Percentiles rank a stretch among this genome's conserved stretches.
These are phyloP conservation scores for Parmelia sp. DNA, from an alignment of 495 filamentous ascomycete genomes.

Conservation along the genomic window DNA sequence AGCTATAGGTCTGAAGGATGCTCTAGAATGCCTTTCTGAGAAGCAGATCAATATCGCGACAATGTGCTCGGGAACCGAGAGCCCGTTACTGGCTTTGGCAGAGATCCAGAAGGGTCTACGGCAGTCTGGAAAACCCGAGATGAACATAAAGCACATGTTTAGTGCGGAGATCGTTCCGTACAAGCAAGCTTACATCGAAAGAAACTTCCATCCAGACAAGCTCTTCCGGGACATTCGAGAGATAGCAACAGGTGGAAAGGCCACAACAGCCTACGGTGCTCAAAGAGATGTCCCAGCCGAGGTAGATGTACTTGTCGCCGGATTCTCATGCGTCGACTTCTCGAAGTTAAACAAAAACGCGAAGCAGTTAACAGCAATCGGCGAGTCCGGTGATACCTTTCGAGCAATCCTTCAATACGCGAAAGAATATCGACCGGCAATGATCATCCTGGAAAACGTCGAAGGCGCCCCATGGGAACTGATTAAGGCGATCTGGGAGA, in stretches of 20 bases:
- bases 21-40: not conserved
- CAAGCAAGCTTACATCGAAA: constrained; percentile 76
- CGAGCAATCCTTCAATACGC: constrained; percentile 55
- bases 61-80: constrained; percentile 79
- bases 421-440: constrained; percentile 46
- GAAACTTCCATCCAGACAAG: constrained; percentile 58
- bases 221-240: constrained; percentile 69
- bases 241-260: constrained; percentile 41
- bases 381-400: constrained; percentile 69
- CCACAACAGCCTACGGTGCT: constrained; percentile 66
- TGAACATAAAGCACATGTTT: constrained; percentile 60
- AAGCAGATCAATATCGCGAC: constrained; percentile 50
- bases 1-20: not conserved
- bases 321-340: constrained; percentile 75
- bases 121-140: constrained; percentile 32
- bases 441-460: constrained; percentile 76
- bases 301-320: constrained; percentile 65
- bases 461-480: constrained; percentile 53
- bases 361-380: constrained; percentile 42
- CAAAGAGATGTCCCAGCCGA: constrained; percentile 50
- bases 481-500: constrained; percentile 45
- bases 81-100: constrained; percentile 62
- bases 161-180: constrained; percentile 72
- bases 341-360: constrained; percentile 37
- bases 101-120: constrained; percentile 38